Evolutionary conservation across 2,329 filamentous ascomycete species (phyloP), one percentile per base, ranked within the genome.

Genomic region (Acephala macrosclerotiorum): DNA sequence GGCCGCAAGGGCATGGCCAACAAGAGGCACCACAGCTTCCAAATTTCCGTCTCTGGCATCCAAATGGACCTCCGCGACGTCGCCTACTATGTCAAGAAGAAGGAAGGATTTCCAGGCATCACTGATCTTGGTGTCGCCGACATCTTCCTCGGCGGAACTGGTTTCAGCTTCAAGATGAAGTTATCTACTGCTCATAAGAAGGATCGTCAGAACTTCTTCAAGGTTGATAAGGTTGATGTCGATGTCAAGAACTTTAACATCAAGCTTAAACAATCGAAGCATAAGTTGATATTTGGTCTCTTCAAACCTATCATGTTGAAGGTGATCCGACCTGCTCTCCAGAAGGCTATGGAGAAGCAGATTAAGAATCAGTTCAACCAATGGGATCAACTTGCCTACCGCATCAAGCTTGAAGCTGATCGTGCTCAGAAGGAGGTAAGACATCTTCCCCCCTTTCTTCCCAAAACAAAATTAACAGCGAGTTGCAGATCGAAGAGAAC

Each of bases 1-100:
- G 96, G 95, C 42, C 93, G 96, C 76, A 97, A 96, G 89, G 90
- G 90, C 77, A 85, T 94, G 73, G 83, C 86, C 74, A 96, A 87
- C 84, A 93, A 90, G 83, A 90, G 89, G 79, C 90, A 92, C 80
- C 94, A 97, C 80, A 84, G 85, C 1, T 75, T 95, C 71, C 93
- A 96, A 83, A 84, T 98, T 68, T 91, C 93, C 68, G 91, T 96
- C 2, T 91, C 92, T 26, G 95, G 96, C 61, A 86, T 99, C 47
- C 96, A 99, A 83, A 94, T 95, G 84, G 96, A 99, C 72, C 84
- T 98, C 53, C 87, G 86, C 70, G 93, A 97, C 75, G 93, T 99
- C 68, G 93, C 92, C 79, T 98, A 94, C 85, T 94, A 98, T 79
- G 85, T 99, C 80, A 96, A 96, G 83, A 92, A 91, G 81, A 98